Conservation (phyloP, 2,329 filamentous ascomycete species). For the Stagonosporopsis tanaceti region DNA sequence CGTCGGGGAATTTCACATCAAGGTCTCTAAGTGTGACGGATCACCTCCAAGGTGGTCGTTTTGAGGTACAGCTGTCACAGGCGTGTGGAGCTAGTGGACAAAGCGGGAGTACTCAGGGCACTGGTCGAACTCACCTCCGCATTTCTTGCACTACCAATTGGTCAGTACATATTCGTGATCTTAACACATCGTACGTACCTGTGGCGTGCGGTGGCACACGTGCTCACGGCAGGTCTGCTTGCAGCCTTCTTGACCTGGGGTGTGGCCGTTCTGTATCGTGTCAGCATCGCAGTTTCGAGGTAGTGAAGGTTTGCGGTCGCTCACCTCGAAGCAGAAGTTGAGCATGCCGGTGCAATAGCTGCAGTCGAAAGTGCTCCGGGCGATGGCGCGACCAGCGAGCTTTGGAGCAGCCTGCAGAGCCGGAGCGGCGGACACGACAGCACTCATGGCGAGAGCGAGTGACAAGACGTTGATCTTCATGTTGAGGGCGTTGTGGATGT, state of each 20-base stretch:
- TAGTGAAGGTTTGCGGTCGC: not conserved
- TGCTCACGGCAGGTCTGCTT: constrained; percentile 19
- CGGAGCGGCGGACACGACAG: not conserved
- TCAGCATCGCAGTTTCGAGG: not conserved
- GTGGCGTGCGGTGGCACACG: constrained; percentile 20
- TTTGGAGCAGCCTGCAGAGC: not conserved
- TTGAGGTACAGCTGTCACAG: not conserved
- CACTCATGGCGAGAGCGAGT: not conserved
- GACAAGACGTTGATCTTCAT: constrained; percentile 8
- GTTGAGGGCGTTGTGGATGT: not conserved
- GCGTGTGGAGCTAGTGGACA: not conserved
- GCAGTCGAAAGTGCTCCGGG: constrained; percentile 10
- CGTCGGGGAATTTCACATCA: not conserved
- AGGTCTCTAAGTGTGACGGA: not conserved
- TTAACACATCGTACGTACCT: not conserved
- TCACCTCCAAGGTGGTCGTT: not conserved
- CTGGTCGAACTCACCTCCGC: constrained; percentile 14
- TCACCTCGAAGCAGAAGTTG: constrained; percentile 13
- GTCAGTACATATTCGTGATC: not conserved
- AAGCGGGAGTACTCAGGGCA: constrained; percentile 13
- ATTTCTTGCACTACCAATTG: constrained; percentile 11
- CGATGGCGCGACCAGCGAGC: not conserved
- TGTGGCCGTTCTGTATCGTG: constrained; percentile 14
- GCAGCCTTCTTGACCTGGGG: constrained; percentile 17
- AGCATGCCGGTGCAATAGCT: constrained; percentile 15